Conservation (phyloP, 106 monocot species). For the Platanthera zijinensis region DNA sequence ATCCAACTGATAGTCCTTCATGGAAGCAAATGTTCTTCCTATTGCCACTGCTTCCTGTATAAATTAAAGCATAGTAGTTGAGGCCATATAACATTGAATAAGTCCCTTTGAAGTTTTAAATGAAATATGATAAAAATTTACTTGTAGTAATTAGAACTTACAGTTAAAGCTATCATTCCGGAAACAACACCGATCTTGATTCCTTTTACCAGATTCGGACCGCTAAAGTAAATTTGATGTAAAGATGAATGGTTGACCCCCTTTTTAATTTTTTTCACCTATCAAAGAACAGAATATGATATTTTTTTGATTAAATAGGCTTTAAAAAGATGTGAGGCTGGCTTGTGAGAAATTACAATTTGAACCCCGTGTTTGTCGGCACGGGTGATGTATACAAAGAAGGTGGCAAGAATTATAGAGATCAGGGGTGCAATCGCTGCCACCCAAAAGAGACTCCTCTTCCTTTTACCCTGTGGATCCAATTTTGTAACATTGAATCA, state of each 20-base stretch:
- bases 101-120: neutral
- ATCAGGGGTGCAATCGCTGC: slow-evolving; percentile 64
- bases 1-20: slow-evolving; percentile 74
- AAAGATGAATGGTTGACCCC: slow-evolving; percentile 81
- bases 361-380: slow-evolving; percentile 63
- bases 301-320: neutral
- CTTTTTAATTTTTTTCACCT: slow-evolving; percentile 56
- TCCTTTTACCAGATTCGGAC: slow-evolving; percentile 43
- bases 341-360: slow-evolving; percentile 42
- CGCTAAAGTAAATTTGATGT: slow-evolving; percentile 48
- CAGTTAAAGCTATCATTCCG: slow-evolving; percentile 74
- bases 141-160: slow-evolving; percentile 13
- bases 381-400: slow-evolving; percentile 55
- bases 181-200: slow-evolving; percentile 58
- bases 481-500: neutral
- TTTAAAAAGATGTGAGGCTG: neutral
- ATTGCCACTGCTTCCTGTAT: slow-evolving; percentile 76
- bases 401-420: slow-evolving; percentile 62
- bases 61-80: slow-evolving; percentile 1
- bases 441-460: slow-evolving; percentile 73
- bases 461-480: slow-evolving; percentile 54
- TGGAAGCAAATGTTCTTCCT: slow-evolving; percentile 70
- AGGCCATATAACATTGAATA: neutral
- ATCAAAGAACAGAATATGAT: neutral
- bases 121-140: neutral